phyloP scores from a whole-genome alignment of 768 basidiomycete species.

The Kwoniella mangroviensis region DNA sequence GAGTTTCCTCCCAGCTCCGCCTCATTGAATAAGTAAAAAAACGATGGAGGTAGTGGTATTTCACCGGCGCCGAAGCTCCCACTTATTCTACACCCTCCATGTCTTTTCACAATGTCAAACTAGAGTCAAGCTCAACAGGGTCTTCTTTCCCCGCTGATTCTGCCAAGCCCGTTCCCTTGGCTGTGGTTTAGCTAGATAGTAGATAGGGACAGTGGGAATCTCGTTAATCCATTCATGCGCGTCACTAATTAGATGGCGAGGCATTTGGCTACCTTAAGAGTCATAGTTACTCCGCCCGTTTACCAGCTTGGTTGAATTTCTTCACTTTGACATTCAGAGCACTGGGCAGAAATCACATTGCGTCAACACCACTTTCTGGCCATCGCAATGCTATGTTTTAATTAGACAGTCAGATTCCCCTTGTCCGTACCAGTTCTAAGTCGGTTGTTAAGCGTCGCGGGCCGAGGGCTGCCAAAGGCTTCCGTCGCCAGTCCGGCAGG shows the following conservation, averaged over 20 bases:
- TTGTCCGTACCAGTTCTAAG: constrained; percentile 79
- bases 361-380: constrained; percentile 71
- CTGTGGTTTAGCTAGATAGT: no score
- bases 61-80: constrained; percentile 73
- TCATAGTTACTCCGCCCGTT: constrained; percentile 80
- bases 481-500: constrained; percentile 61
- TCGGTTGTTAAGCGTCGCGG: constrained; percentile 67
- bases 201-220: no score
- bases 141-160: constrained; percentile 69
- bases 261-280: constrained; percentile 83
- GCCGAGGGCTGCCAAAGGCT: constrained; percentile 65
- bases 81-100: constrained; percentile 80
- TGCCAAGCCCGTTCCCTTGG: no score
- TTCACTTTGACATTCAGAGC: constrained; percentile 82
- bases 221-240: no score
- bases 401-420: constrained; percentile 84
- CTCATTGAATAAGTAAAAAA: constrained; percentile 80
- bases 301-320: constrained; percentile 75
- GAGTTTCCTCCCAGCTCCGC: constrained; percentile 73
- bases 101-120: constrained; percentile 83
- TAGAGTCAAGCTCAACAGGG: constrained; percentile 85
- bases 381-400: constrained; percentile 74
- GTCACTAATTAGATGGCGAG: no score
- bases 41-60: constrained; percentile 82
- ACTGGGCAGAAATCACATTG: constrained; percentile 81